These are phyloP conservation scores for Kazachstania psychrophila DNA, from an alignment of 805 yeast species.

Conservation along the genomic window DNA sequence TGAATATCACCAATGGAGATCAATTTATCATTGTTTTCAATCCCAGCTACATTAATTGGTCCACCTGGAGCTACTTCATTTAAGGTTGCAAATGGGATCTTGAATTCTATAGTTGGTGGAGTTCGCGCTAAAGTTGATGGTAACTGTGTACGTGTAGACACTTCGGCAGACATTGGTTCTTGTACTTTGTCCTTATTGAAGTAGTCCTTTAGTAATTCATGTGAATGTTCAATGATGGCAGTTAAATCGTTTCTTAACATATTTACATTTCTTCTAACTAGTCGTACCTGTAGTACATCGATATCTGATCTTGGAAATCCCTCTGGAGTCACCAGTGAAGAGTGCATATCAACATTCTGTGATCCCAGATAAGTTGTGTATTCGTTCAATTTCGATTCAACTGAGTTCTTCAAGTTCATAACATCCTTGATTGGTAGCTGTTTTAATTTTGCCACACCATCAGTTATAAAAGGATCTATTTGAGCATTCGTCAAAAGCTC, in stretches of 20 bases:
- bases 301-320: slow-evolving; percentile 84
- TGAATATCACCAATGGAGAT: slow-evolving; percentile 45
- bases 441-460: slow-evolving; percentile 2
- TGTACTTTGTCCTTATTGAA: slow-evolving; percentile 20
- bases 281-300: slow-evolving; percentile 63
- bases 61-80: slow-evolving; percentile 40
- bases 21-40: slow-evolving; percentile 46
- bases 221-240: slow-evolving; percentile 39
- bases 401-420: slow-evolving; percentile 26
- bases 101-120: slow-evolving; percentile 5
- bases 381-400: slow-evolving; percentile 35
- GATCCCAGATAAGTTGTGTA: slow-evolving; percentile 37
- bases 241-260: slow-evolving; percentile 62
- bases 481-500: slow-evolving; percentile 6
- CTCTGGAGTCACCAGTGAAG: slow-evolving; percentile 55
- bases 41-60: slow-evolving; percentile 53
- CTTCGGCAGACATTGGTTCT: too few relatives aligned
- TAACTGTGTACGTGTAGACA: too few relatives aligned
- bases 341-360: slow-evolving; percentile 51
- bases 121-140: too few relatives aligned
- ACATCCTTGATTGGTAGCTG: slow-evolving; percentile 14
- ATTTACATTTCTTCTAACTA: slow-evolving; percentile 53
- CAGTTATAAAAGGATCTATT: slow-evolving; percentile 8
- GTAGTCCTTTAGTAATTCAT: slow-evolving; percentile 37
- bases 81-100: slow-evolving; percentile 48